Evolutionary conservation across 768 basidiomycete species (phyloP), one percentile per base, ranked within the genome.

Genomic region (Pleurotus eryngii): DNA sequence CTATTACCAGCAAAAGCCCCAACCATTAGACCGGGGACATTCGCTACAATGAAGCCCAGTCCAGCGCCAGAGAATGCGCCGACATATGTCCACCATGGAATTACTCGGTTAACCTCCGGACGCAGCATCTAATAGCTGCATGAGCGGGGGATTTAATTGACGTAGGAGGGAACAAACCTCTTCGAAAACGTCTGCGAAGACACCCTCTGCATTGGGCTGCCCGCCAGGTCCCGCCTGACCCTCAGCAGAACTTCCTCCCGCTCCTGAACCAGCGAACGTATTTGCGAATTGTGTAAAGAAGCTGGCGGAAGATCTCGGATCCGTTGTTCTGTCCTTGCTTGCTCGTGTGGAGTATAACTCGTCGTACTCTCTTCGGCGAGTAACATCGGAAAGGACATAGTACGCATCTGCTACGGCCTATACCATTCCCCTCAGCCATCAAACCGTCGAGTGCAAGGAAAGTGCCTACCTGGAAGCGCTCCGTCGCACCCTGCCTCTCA

Each of bases 401-500:
- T 96, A 96, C 15, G 94, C 94, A 70, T 97, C 95, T 54, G 95
- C 93, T 60, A 97, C 86, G 6, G 89, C 85, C 89, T 89, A 67
- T 1, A 49, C n/a, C 30, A 11, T 35, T 35, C 30, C 30, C 2
- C 30, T 35, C 30, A 35, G 30, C 3, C 11, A 9, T 35, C 24
- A 26, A 5, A 26, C 24, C 24, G 5, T 26, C 24, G 24, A 26
- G 4, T 5, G 55, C 27, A 37, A 51, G 45, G 9, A n/a, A 3
- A 35, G 3, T 18, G 49, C 24, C 4, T 61, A 86, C 91, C 77
- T 94, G 92, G 69, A 95, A 96, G 56, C 79, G 79, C 70, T 94
- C 93, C 2, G 95, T 97, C 0, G 94, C 87, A 12, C 64, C 68
- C 64, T 80, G 81, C 70, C 81, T 89, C 70, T 95, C 89, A n/a